Conservation (phyloP, 1,284 basidiomycete species). For the Coniferiporia weirii region DNA sequence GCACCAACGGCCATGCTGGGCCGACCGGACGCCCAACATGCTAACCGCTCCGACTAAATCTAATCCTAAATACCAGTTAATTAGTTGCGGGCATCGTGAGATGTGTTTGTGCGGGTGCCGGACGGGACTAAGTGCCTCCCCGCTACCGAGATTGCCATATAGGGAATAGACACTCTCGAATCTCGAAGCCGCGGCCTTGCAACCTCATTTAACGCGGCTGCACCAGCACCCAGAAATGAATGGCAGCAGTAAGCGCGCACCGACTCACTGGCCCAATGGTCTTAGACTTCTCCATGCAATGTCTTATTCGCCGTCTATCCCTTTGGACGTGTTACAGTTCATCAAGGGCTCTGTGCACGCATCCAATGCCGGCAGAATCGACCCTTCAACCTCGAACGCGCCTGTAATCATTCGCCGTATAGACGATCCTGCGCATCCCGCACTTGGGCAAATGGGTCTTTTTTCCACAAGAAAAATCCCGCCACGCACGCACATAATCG, state of each 20-base stretch:
- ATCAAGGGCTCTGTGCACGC: conserved; percentile 8
- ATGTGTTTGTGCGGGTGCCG: no score
- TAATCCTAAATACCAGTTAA: no score
- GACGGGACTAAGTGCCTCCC: no score
- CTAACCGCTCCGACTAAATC: no score
- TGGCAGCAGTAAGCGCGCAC: conserved; percentile 2
- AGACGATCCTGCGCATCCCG: conserved; percentile 55
- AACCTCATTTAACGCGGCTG: no score
- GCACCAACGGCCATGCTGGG: no score
- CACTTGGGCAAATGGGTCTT: conserved; percentile 77
- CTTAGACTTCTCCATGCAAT: conserved; percentile 7
- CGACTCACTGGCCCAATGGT: conserved; percentile 16
- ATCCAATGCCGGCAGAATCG: background rate
- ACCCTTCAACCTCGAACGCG: background rate
- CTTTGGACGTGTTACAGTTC: conserved; percentile 4
- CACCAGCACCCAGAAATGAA: background rate
- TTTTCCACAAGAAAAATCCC: conserved; percentile 73
- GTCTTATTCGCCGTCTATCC: conserved; percentile 12
- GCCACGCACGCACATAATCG: conserved; percentile 62
- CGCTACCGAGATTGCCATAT: no score
- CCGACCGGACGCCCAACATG: no score
- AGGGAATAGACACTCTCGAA: no score
- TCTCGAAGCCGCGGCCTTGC: no score
- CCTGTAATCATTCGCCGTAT: conserved; percentile 43
- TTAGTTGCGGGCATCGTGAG: no score